A percentile compares a stretch with the other conserved stretches of the same genome.
These are phyloP conservation scores for Calocybe gangraenosa DNA, from an alignment of 768 basidiomycete species.

Conservation along the genomic window DNA sequence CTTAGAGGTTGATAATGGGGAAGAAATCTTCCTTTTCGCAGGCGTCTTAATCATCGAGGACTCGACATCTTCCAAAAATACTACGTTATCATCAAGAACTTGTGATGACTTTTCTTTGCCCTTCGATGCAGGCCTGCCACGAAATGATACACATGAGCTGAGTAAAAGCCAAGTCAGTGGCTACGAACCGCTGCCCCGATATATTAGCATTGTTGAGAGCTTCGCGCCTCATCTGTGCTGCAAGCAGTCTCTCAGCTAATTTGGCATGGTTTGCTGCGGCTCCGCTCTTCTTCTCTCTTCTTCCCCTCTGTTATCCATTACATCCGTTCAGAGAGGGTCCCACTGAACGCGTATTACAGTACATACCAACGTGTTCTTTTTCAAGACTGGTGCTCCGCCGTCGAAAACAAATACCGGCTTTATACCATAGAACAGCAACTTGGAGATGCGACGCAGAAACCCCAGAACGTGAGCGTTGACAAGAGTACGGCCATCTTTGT, in stretches of 20 bases:
- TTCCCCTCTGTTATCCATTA: constrained; percentile 54
- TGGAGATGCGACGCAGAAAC: constrained; percentile 85
- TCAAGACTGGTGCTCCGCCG: constrained; percentile 89
- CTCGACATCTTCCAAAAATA: constrained; percentile 88
- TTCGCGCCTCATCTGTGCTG: constrained; percentile 88
- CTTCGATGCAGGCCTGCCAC: constrained; percentile 23
- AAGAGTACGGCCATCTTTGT: constrained; percentile 88
- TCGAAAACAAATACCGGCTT: constrained; percentile 99
- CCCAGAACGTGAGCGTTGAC: constrained; percentile 94
- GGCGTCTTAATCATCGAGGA: constrained; percentile 51
- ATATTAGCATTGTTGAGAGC: constrained; percentile 52
- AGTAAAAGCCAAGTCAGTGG: not conserved
- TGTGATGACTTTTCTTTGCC: constrained; percentile 45
- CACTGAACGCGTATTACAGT: not conserved
- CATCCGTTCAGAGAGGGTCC: not conserved
- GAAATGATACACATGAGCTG: not conserved
- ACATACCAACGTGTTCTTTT: constrained; percentile 82
- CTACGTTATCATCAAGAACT: constrained; percentile 62
- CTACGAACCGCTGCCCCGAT: not conserved
- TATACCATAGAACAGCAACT: constrained; percentile 94
- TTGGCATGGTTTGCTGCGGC: constrained; percentile 83
- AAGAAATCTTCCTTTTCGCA: constrained; percentile 27
- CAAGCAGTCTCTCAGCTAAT: constrained; percentile 87
- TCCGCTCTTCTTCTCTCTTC: constrained; percentile 88
- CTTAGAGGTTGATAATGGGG: constrained; percentile 49